phyloP scores from a whole-genome alignment of 768 basidiomycete species.

The Hemileccinum impolitum region DNA sequence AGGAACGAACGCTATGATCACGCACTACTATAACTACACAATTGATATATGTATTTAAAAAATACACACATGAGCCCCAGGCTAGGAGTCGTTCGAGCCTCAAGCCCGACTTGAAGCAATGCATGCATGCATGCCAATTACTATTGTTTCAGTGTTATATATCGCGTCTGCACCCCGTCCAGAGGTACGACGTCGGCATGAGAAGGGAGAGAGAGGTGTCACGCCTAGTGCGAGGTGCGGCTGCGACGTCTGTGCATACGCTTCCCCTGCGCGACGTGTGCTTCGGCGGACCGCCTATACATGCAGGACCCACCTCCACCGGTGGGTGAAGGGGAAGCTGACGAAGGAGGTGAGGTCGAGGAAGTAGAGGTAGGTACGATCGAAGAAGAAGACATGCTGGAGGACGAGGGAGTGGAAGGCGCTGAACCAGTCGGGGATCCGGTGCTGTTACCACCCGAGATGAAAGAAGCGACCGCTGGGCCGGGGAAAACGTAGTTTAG shows the following conservation, averaged over 20 bases:
- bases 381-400: background rate
- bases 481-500: constrained; percentile 50
- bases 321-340: background rate
- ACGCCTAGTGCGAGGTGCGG: constrained; percentile 8
- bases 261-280: background rate
- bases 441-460: constrained; percentile 13
- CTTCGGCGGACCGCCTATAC: constrained; percentile 9
- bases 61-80: constrained; percentile 3
- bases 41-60: background rate
- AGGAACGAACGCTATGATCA: background rate
- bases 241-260: constrained; percentile 18
- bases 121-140: no score
- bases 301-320: constrained; percentile 6
- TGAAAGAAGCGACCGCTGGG: constrained; percentile 42
- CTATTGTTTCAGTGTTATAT: no score
- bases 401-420: background rate
- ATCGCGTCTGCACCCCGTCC: constrained; percentile 1
- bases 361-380: background rate
- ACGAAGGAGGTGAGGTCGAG: background rate
- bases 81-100: constrained; percentile 2
- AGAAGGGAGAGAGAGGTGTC: background rate
- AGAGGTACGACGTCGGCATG: constrained; percentile 1
- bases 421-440: constrained; percentile 6
- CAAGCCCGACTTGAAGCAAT: background rate
- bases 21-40: constrained; percentile 13